Evolutionary conservation across 805 yeast species (phyloP), one percentile per base, ranked within the genome.

Genomic region (Priceomyces castillae): DNA sequence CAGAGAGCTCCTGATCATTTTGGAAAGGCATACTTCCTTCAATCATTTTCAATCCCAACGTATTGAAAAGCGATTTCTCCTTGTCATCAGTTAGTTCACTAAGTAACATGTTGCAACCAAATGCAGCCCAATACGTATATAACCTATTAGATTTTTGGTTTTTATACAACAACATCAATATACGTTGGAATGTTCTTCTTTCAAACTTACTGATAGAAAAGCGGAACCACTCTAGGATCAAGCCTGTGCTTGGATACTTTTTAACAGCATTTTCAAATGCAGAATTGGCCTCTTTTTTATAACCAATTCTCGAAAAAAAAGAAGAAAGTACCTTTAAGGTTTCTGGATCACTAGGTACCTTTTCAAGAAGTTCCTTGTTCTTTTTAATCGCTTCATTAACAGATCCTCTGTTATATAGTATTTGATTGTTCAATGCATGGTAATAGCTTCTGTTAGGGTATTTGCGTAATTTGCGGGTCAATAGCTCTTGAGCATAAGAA

Each of bases 1-100:
- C 77, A 49, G 67, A 87, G 2, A 76, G 64, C 46, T 90, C 95
- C 52, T 88, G 95, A 7, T 84, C 78, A 16, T 71, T 67, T 33
- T 66, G 50, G 36, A 73, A 67, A 1, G 92, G 87, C 35, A 67
- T 65, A 14, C 74, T 57, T n/a, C 62, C 61, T 22, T 76, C 80
- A 22, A 85, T 58, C 48, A 84, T 58, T 49, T 82, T 79, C 45
- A 72, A 54, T 0, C 89, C 90, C 26, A 89, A 64, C 45, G 73
- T 67, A 1, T 87, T 82, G 46, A 78, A 78, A 30, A 89, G 61
- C 10, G 34, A 14, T 39, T 56, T 54, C 50, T 81, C 86, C 43
- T 76, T 68, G 0, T 65, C 69, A 38, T 49, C 59, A 28, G 62
- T 65, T 1, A 56, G 42, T 3, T 53, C 47, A 1, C 54, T 50